Conservation (phyloP, 2,329 filamentous ascomycete genomes). For the Fusarium camptoceras region DNA sequence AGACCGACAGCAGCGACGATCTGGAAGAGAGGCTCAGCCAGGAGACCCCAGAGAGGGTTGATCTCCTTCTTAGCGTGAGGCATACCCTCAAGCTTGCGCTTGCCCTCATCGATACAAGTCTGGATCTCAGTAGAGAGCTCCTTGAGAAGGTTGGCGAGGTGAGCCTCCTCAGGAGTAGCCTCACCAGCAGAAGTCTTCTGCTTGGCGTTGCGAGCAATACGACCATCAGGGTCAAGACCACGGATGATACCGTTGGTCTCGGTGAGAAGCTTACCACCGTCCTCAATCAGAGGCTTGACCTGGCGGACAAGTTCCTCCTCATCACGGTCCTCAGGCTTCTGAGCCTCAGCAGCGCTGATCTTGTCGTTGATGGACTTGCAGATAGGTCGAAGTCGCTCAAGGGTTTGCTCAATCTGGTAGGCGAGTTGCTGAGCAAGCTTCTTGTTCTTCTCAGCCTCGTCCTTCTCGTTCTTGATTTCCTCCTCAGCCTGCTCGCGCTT, state of each 20-base stretch:
- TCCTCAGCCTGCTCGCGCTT: conserved; percentile 51
- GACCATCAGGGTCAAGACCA: conserved; percentile 88
- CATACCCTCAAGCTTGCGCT: conserved; percentile 91
- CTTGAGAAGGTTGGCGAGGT: conserved; percentile 86
- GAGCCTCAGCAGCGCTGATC: conserved; percentile 83
- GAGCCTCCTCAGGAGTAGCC: conserved; percentile 77
- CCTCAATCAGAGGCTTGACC: conserved; percentile 89
- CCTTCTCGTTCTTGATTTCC: conserved; percentile 63
- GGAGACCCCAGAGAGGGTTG: conserved; percentile 86
- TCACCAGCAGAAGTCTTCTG: conserved; percentile 79
- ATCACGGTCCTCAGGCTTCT: conserved; percentile 87
- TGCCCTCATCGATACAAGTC: conserved; percentile 85
- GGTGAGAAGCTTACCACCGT: conserved; percentile 82
- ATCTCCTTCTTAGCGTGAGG: conserved; percentile 95
- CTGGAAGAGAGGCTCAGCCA: conserved; percentile 89
- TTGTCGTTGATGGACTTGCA: conserved; percentile 88
- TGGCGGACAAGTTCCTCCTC: conserved; percentile 89
- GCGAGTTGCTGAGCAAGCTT: conserved; percentile 84
- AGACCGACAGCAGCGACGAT: conserved; percentile 91
- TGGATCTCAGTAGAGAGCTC: conserved; percentile 85
- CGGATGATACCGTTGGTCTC: conserved; percentile 90
- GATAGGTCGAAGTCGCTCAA: conserved; percentile 86
- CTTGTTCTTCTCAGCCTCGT: conserved; percentile 72
- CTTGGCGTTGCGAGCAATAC: conserved; percentile 87
- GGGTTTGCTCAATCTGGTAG: conserved; percentile 77